Evolutionary conservation across 176 grass and related monocot genomes (phyloP).

Genomic region (Bromus sterilis): DNA sequence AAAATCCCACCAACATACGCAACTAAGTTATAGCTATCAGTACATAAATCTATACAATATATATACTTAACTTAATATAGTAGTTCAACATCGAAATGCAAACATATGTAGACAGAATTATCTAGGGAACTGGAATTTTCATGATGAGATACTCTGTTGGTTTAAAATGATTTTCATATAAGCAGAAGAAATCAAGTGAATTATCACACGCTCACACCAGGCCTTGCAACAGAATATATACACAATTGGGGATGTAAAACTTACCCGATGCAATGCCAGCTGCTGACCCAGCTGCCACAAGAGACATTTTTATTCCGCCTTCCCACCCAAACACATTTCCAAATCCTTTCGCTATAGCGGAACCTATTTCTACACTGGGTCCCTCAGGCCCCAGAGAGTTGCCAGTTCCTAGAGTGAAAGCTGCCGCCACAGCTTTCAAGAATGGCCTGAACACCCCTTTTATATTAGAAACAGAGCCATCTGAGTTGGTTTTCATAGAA

Average conservation of each 20-base stretch:
- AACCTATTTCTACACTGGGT: constrained; percentile 91
- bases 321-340: constrained; percentile 62
- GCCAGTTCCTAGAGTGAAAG: constrained; percentile 86
- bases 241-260: not conserved
- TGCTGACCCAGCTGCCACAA: constrained; percentile 86
- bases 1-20: not conserved
- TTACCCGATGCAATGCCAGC: constrained; percentile 88
- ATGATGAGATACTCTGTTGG: not conserved
- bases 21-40: not conserved
- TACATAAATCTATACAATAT: not conserved
- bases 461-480: constrained; percentile 23
- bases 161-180: not conserved
- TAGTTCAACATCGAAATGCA: not conserved
- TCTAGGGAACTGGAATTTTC: not conserved
- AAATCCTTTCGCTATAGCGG: constrained; percentile 86
- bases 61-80: not conserved
- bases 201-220: not conserved
- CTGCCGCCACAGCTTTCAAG: constrained; percentile 75
- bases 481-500: constrained; percentile 33
- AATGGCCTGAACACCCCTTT: constrained; percentile 47
- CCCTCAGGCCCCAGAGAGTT: constrained; percentile 95
- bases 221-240: not conserved
- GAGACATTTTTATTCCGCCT: constrained; percentile 61
- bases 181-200: not conserved
- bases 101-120: not conserved